Evolutionary conservation across 106 monocot species (phyloP), one percentile per base, ranked within the genome.

Genomic region (Hemerocallis citrina): DNA sequence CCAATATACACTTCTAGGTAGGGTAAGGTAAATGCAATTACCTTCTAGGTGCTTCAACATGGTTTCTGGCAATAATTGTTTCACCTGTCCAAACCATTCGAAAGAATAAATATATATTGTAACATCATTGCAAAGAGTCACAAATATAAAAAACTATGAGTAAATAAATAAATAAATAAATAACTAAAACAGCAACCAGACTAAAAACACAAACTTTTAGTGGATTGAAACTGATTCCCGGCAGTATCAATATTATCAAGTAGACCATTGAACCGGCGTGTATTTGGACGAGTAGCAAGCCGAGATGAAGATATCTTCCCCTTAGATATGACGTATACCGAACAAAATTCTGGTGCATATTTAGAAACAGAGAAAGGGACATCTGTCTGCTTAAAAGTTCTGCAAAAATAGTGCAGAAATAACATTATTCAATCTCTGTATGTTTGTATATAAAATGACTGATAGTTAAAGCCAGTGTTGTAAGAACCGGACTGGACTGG

Each of bases 311-410:
- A 73, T 42, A 81, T 49, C 66, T 75, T 86, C 56, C 85, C 85
- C 55, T 86, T 86, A 19, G 85, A 70, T 70, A 86, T 75, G 51
- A 86, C 61, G 61, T 75, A 86, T 13, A 86, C 59, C 10, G 74
- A 71, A 32, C 85, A 86, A 52, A 68, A 81, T 30, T 72, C 77
- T 25, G 85, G 85, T 34, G 74, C 74, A 43, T 14, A 19, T 52
- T 77, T 86, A 21, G 68, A 77, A 65, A 86, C 77, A 62, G 73
- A 34, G 25, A 63, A 66, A 11, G 85, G 85, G 8, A 81, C 74
- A 65, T 86, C 81, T 19, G 64, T 11, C 27, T 44, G 37, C 59
- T 41, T 64, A 57, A 86, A 74, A 47, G 85, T 71, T 55, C 85
- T 86, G 63, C 8, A 34, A 39, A 44, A 60, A 36, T 35, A 35